These are phyloP conservation scores for Cicer arietinum DNA, from an alignment of 306 rosid species.

Conservation along the genomic window DNA sequence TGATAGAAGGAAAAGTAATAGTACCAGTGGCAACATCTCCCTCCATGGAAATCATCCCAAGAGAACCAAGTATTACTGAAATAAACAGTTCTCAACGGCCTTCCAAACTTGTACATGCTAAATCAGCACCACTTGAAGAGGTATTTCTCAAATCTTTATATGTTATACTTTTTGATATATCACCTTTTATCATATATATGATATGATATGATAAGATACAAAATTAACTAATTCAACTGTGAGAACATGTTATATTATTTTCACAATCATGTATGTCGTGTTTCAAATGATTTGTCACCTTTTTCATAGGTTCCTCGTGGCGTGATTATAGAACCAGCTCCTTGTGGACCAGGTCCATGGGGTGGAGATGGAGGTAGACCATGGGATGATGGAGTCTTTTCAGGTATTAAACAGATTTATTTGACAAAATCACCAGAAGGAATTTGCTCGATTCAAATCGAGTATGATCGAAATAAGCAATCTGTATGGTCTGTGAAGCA, in stretches of 20 bases:
- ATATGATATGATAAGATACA: background rate
- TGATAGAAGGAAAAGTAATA: conserved; percentile 70
- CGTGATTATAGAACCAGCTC: conserved; percentile 83
- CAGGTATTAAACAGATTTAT: conserved; percentile 83
- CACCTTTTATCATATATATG: conserved; percentile 9
- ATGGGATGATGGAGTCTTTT: conserved; percentile 95
- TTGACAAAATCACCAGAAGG: conserved; percentile 70
- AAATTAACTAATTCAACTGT: background rate
- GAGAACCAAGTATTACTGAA: conserved; percentile 53
- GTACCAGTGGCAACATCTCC: conserved; percentile 50
- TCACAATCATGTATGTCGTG: background rate
- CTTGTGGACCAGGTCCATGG: conserved; percentile 98
- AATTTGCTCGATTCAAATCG: conserved; percentile 84
- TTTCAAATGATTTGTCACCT: background rate
- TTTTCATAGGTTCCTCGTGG: conserved; percentile 60
- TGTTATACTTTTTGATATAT: conserved; percentile 4
- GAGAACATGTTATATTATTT: background rate
- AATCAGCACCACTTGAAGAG: conserved; percentile 63
- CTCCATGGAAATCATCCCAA: conserved; percentile 47
- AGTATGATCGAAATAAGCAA: conserved; percentile 86
- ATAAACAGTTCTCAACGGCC: conserved; percentile 57
- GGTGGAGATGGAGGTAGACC: conserved; percentile 96
- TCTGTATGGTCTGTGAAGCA: conserved; percentile 91
- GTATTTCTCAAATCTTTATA: conserved; percentile 47
- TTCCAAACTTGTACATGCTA: conserved; percentile 54